Evolutionary conservation across 2,329 filamentous ascomycete species (phyloP), one percentile per base, ranked within the genome.

Genomic region (Cytospora mali): DNA sequence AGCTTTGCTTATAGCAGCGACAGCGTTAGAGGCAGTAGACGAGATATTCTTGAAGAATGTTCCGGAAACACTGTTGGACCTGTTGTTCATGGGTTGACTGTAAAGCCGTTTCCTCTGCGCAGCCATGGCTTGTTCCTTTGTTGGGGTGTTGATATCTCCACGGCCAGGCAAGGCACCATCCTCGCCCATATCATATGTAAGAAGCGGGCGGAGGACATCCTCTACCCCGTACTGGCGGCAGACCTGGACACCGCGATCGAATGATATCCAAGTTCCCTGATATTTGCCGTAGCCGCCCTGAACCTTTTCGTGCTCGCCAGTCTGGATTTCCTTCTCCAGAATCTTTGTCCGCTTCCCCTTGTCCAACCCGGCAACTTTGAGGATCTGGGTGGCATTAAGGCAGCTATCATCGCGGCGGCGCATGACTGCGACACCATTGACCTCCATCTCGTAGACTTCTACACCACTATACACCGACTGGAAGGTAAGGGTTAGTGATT

Each of bases 11-110:
- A 99, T 96, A 63, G 95, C 94, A 66, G 93, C 93, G 62, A 99
- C 91, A 29, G 95, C 95, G 70, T 93, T 94, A 5, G 92, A 95
- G 1, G 95, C 93, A 1, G 93, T 96, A 67, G 88, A 90, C 4
- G 94, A 98, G 67, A 99, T 98, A 72, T 96, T 97, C 73, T 93
- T 93, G 80, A 99, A 98, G 74, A 97, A 97, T 1, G 95, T 97
- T 21, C 93, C 93, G 53, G 90, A 88, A 21, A 87, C 69, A 71
- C 84, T 87, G 69, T 86, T 87, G 14, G 82, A 78, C 55, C 92
- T 84, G 55, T 83, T 86, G 62, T 96, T 92, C 58, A 86, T 81
- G 52, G 83, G 85, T 54, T 86, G 83, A 68, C 90, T 96, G 77
- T 97, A 98, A 76, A 97, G 87, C 68, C 94, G 87, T 75, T 99